phyloP scores from a whole-genome alignment of 2,329 filamentous ascomycete genomes.

The Fusarium bulbicola region DNA sequence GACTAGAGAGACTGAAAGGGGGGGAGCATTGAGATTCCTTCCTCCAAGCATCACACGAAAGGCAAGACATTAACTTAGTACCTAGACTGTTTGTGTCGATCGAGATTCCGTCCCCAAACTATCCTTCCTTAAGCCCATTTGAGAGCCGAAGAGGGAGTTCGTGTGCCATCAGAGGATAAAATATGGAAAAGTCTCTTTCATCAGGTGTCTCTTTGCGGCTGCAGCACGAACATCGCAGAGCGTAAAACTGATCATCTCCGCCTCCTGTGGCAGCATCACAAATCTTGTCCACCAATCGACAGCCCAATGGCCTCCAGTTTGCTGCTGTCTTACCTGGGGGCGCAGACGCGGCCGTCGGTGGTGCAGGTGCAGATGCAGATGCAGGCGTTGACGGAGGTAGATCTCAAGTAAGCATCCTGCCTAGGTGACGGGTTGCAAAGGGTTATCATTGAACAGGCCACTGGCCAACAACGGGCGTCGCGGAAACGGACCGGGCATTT shows the following conservation, averaged over 20 bases:
- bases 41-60: conserved; percentile 19
- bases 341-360: neutral
- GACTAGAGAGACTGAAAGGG: neutral
- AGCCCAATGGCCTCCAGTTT: conserved; percentile 11
- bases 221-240: conserved; percentile 29
- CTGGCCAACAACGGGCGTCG: conserved; percentile 36
- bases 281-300: conserved; percentile 24
- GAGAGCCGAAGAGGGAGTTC: neutral
- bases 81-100: conserved; percentile 17
- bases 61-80: neutral
- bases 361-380: neutral
- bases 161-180: neutral
- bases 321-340: conserved; percentile 27
- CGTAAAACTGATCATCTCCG: conserved; percentile 37
- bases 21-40: conserved; percentile 9
- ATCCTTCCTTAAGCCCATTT: neutral
- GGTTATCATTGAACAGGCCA: conserved; percentile 13
- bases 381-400: conserved; percentile 2
- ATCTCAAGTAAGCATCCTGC: conserved; percentile 15
- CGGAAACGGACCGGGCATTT: conserved; percentile 38
- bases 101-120: conserved; percentile 22
- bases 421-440: conserved; percentile 3
- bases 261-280: conserved; percentile 30
- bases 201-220: conserved; percentile 27
- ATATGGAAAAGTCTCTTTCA: conserved; percentile 18